Conservation (phyloP, 2,329 filamentous ascomycete genomes). For the Huntiella savannae region DNA sequence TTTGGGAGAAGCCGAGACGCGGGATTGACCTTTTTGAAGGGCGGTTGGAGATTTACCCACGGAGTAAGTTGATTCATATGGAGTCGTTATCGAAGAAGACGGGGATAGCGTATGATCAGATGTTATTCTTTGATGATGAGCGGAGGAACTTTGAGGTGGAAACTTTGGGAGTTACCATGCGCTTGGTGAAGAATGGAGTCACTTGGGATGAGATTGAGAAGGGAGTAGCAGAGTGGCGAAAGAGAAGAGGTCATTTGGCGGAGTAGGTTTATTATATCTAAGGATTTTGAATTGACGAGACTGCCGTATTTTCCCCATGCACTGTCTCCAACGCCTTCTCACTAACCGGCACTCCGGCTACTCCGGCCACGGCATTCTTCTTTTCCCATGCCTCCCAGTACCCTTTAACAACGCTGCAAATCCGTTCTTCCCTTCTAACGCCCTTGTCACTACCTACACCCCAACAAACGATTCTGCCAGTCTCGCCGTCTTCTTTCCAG, state of each 20-base stretch:
- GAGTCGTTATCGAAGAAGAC: conserved; percentile 51
- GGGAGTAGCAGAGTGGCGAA: conserved; percentile 67
- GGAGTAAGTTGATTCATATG: conserved; percentile 74
- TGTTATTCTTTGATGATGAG: conserved; percentile 96
- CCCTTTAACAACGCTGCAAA: conserved; percentile 32
- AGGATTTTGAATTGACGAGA: no score
- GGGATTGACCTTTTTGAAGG: conserved; percentile 42
- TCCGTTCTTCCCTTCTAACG: conserved; percentile 23
- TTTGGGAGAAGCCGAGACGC: conserved; percentile 20
- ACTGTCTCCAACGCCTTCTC: conserved; percentile 13
- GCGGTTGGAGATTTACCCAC: conserved; percentile 47
- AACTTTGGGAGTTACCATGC: conserved; percentile 64
- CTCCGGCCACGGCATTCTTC: conserved; percentile 5
- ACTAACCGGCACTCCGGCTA: conserved; percentile 11
- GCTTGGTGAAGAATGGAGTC: conserved; percentile 62
- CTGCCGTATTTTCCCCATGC: background rate
- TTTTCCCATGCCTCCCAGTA: conserved; percentile 17
- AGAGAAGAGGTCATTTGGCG: conserved; percentile 33
- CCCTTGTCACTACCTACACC: conserved; percentile 30
- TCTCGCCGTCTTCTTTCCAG: conserved; percentile 32
- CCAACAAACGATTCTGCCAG: conserved; percentile 30
- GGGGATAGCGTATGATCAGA: conserved; percentile 56
- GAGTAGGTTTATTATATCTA: background rate
- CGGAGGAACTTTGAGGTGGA: conserved; percentile 66
- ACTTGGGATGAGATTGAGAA: conserved; percentile 57